These are phyloP conservation scores for Tagetes erecta DNA, from an alignment of 129 eudicot species.

Conservation along the genomic window DNA sequence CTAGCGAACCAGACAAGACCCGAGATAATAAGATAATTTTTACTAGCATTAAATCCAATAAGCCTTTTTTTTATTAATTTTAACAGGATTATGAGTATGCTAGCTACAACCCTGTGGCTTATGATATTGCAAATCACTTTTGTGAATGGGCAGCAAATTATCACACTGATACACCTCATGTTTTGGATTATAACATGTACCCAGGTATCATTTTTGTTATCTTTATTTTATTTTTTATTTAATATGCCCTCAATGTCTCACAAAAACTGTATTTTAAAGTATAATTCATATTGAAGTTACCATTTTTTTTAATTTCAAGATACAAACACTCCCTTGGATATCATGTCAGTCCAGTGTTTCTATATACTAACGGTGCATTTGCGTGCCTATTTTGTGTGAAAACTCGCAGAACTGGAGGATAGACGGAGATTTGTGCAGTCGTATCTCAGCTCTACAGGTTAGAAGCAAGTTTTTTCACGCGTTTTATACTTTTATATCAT, in stretches of 20 bases:
- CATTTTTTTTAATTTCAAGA: not conserved
- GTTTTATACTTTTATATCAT: conserved; percentile 4
- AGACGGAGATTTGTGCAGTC: conserved; percentile 58
- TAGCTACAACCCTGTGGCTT: conserved; percentile 84
- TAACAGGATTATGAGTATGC: conserved; percentile 91
- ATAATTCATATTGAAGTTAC: not conserved
- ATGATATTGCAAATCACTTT: conserved; percentile 85
- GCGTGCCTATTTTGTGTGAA: not conserved
- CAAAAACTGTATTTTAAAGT: not conserved
- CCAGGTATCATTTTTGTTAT: conserved; percentile 50
- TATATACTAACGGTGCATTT: not conserved
- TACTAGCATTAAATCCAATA: not conserved
- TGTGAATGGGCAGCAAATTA: conserved; percentile 91
- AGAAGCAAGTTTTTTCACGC: conserved; percentile 11
- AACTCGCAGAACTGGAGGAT: conserved; percentile 57
- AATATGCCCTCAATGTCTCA: not conserved
- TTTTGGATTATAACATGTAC: conserved; percentile 62
- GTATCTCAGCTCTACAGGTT: conserved; percentile 74
- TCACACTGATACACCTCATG: conserved; percentile 82
- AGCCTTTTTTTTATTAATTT: not conserved
- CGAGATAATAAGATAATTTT: not conserved
- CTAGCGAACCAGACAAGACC: conserved; percentile 11
- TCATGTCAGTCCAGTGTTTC: not conserved
- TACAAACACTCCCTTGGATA: not conserved
- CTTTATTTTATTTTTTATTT: not conserved